Evolutionary conservation across 495 filamentous ascomycete genomes (phyloP).

Genomic region (Hypoxylon fragiforme): DNA sequence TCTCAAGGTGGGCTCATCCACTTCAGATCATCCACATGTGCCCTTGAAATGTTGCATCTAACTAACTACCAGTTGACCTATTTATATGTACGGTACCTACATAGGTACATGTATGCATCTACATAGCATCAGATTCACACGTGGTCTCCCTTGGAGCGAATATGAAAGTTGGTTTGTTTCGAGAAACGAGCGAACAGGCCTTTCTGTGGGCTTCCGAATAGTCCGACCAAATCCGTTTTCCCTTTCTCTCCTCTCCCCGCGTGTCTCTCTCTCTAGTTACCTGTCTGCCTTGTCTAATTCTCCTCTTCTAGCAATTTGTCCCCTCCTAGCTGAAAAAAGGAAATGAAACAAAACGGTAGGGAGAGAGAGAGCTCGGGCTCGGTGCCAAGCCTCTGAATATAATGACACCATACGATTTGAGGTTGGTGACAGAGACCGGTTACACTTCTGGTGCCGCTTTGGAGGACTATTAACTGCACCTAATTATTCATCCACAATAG

Average conservation of each 20-base stretch:
- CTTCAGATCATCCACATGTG: slow-evolving; percentile 5
- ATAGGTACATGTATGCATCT: slow-evolving; percentile 9
- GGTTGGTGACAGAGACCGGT: slow-evolving; percentile 30
- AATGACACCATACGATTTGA: slow-evolving; percentile 33
- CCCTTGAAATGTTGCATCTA: too few species aligned
- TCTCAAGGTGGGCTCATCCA: slow-evolving; percentile 3
- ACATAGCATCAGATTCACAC: slow-evolving; percentile 20
- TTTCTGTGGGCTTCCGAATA: slow-evolving; percentile 8
- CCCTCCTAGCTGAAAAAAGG: slow-evolving; percentile 25
- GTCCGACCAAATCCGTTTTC: slow-evolving; percentile 1
- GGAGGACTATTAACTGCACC: slow-evolving; percentile 23
- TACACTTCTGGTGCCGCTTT: slow-evolving; percentile 13
- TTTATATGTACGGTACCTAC: too few species aligned
- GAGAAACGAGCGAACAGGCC: slow-evolving; percentile 13
- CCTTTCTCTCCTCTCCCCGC: slow-evolving; percentile 2
- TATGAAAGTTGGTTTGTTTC: slow-evolving; percentile 26
- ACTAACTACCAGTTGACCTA: too few species aligned
- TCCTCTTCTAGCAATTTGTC: not conserved
- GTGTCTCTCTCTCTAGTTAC: too few species aligned
- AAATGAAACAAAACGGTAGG: slow-evolving; percentile 22
- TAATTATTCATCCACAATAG: slow-evolving; percentile 3
- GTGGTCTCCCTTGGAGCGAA: slow-evolving; percentile 12
- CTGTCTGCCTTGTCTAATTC: not conserved
- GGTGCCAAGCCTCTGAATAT: slow-evolving; percentile 20
- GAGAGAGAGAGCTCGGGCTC: slow-evolving; percentile 9